Evolutionary conservation across 768 basidiomycete species (phyloP).

Genomic region (Cantharellus anzutake): DNA sequence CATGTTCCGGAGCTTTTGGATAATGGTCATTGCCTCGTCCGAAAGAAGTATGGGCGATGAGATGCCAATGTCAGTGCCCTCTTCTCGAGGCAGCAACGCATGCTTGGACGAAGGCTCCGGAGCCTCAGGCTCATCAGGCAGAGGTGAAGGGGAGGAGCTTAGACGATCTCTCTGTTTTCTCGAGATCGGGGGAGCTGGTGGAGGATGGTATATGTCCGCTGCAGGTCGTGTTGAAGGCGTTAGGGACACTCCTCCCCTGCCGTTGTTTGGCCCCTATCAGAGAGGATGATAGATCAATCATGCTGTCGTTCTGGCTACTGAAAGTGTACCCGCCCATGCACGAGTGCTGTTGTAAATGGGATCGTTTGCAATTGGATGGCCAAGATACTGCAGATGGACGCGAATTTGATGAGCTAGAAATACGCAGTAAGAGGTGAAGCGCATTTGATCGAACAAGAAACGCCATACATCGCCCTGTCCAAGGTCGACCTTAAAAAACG

Average conservation of each 20-base stretch:
- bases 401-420: conserved; percentile 82
- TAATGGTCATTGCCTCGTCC: conserved; percentile 55
- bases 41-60: conserved; percentile 69
- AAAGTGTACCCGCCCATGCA: conserved; percentile 17
- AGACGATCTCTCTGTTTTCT: not conserved
- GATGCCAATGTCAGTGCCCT: conserved; percentile 75
- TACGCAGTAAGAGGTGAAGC: not conserved
- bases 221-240: conserved; percentile 2
- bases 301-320: not conserved
- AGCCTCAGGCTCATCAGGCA: not conserved
- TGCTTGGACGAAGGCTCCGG: not conserved
- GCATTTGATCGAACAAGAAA: not conserved
- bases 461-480: conserved; percentile 78
- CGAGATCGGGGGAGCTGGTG: not conserved
- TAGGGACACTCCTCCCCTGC: conserved; percentile 8
- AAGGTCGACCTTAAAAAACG: conserved; percentile 44
- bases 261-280: conserved; percentile 9
- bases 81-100: conserved; percentile 53
- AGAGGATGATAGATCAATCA: not conserved
- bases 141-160: not conserved
- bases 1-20: conserved; percentile 61
- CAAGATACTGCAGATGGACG: conserved; percentile 90
- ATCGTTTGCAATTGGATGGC: conserved; percentile 87
- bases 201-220: conserved; percentile 1
- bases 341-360: conserved; percentile 62